phyloP scores from a whole-genome alignment of 306 rosid genomes.

The Acmispon strigosus region DNA sequence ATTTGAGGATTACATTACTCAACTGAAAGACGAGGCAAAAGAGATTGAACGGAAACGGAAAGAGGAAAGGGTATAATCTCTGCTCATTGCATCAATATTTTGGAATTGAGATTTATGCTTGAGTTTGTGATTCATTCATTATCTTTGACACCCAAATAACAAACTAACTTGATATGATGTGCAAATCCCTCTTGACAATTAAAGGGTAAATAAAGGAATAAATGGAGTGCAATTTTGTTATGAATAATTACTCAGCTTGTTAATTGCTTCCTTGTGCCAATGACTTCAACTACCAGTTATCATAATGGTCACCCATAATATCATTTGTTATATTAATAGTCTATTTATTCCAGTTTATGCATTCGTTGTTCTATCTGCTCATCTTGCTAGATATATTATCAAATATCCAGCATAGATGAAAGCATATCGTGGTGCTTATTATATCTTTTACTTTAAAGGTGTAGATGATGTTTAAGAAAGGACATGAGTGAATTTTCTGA shows the following conservation, averaged over 20 bases:
- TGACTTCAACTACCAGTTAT: too few relatives aligned
- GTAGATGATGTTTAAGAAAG: too few relatives aligned
- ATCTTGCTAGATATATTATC: too few relatives aligned
- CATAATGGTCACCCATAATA: too few relatives aligned
- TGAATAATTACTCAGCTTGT: background rate
- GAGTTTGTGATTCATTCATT: background rate
- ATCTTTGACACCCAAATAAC: background rate
- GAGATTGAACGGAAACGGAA: slow-evolving; percentile 74
- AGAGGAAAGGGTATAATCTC: slow-evolving; percentile 72
- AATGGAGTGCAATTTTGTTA: background rate
- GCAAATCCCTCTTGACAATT: background rate
- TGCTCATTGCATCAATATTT: slow-evolving; percentile 10
- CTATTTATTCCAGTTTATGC: too few relatives aligned
- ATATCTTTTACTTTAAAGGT: too few relatives aligned
- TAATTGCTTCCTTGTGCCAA: slow-evolving; percentile 1
- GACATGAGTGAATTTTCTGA: too few relatives aligned
- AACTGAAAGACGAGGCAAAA: slow-evolving; percentile 72
- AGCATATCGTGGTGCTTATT: too few relatives aligned
- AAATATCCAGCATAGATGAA: too few relatives aligned
- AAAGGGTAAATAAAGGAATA: background rate
- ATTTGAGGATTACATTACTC: slow-evolving; percentile 66
- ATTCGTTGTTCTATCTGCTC: too few relatives aligned
- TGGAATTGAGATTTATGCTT: slow-evolving; percentile 15
- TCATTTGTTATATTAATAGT: too few relatives aligned
- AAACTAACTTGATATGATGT: background rate